phyloP scores from a whole-genome alignment of 176 grass and related monocot genomes.

The Hordeum marinum region DNA sequence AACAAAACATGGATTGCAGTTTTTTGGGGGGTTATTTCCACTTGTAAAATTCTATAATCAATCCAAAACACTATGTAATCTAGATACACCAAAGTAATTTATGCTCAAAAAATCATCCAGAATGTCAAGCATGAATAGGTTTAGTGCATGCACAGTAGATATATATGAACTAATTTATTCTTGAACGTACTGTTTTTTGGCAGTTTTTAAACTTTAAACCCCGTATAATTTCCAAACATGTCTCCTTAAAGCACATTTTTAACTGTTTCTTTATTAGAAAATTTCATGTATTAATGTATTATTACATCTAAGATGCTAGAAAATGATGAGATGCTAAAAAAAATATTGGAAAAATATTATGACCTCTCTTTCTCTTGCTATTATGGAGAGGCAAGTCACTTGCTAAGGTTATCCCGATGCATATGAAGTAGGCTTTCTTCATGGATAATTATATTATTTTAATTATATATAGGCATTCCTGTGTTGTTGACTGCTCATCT shows the following conservation, averaged over 20 bases:
- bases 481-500: neutral
- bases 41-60: neutral
- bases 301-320: no score
- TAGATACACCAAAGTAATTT: neutral
- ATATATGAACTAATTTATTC: neutral
- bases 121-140: neutral
- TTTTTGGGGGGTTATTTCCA: neutral
- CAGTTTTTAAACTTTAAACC: neutral
- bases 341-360: neutral
- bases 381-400: neutral
- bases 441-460: neutral
- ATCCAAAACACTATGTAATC: neutral
- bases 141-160: neutral
- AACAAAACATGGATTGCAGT: neutral
- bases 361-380: neutral
- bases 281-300: neutral
- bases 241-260: neutral
- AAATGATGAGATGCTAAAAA: no score
- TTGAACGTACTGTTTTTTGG: neutral
- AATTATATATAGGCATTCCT: neutral
- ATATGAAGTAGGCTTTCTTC: neutral
- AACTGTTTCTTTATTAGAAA: neutral
- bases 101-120: neutral
- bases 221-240: neutral
- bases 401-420: neutral